A percentile compares a stretch with the other conserved stretches of the same genome.
phyloP scores from a whole-genome alignment of 2,329 filamentous ascomycete genomes.

The Botrytis pseudocinerea region DNA sequence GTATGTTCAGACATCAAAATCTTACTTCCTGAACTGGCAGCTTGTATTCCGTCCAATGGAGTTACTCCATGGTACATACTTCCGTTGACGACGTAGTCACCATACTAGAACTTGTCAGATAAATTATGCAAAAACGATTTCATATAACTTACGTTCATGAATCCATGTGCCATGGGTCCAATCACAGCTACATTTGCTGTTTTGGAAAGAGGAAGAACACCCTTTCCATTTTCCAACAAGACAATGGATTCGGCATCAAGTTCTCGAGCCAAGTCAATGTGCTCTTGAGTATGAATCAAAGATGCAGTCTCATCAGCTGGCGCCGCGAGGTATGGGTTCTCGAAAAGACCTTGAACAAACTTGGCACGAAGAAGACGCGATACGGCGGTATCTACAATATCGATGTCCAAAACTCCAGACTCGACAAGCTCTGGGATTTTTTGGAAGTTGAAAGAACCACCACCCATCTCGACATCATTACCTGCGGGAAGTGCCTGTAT shows the following conservation, averaged over 20 bases:
- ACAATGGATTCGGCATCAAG: conserved; percentile 80
- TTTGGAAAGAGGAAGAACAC: conserved; percentile 65
- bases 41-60: conserved; percentile 67
- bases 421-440: conserved; percentile 65
- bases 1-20: not conserved
- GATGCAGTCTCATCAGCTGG: conserved; percentile 54
- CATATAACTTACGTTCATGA: conserved; percentile 60
- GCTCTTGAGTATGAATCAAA: conserved; percentile 66
- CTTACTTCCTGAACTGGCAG: conserved; percentile 55
- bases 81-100: conserved; percentile 67
- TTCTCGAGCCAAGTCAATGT: conserved; percentile 67
- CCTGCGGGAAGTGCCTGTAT: conserved; percentile 61
- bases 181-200: conserved; percentile 70
- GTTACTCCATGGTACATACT: conserved; percentile 66
- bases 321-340: conserved; percentile 64
- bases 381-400: conserved; percentile 65
- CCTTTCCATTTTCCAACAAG: conserved; percentile 73
- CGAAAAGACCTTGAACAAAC: conserved; percentile 70
- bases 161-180: conserved; percentile 72
- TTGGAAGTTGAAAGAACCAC: conserved; percentile 69
- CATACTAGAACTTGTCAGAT: conserved; percentile 52
- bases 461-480: conserved; percentile 75
- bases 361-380: conserved; percentile 65
- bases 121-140: conserved; percentile 12
- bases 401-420: conserved; percentile 59